Evolutionary conservation across 768 basidiomycete genomes (phyloP).

Genomic region (Suillus tomentosus): DNA sequence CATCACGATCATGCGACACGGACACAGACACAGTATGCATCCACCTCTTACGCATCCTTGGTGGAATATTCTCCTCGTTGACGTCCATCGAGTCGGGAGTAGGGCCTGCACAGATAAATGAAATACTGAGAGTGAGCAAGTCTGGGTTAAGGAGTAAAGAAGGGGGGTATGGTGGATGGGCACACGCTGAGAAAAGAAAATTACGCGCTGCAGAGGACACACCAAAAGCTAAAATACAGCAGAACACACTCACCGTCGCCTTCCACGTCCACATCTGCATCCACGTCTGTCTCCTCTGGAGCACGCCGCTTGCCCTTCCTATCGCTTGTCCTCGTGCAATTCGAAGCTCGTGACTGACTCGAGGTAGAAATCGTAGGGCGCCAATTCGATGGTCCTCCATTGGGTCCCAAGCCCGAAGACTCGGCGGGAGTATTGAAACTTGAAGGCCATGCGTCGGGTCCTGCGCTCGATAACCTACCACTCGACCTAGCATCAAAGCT

Average conservation of each 20-base stretch:
- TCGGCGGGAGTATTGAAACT: not conserved
- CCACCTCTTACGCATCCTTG: slow-evolving; percentile 62
- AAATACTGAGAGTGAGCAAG: not conserved
- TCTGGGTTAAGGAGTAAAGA: not conserved
- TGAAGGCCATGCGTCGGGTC: not conserved
- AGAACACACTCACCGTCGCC: slow-evolving; percentile 21
- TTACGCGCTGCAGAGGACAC: not conserved
- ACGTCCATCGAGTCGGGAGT: slow-evolving; percentile 20
- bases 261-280: slow-evolving; percentile 21
- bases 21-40: slow-evolving; percentile 19
- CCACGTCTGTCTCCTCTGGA: slow-evolving; percentile 8
- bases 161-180: not conserved
- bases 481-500: not conserved
- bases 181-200: not conserved
- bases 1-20: not conserved
- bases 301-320: slow-evolving; percentile 31
- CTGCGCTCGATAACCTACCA: not conserved
- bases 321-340: slow-evolving; percentile 9
- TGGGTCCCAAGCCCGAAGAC: not conserved
- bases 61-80: slow-evolving; percentile 49
- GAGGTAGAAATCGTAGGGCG: not conserved
- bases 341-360: not conserved
- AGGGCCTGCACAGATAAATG: not conserved
- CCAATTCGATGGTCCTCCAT: not conserved
- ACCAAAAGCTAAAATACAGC: not conserved